These are phyloP conservation scores for Candida endomychidarum DNA, from an alignment of 805 yeast species.

Conservation along the genomic window DNA sequence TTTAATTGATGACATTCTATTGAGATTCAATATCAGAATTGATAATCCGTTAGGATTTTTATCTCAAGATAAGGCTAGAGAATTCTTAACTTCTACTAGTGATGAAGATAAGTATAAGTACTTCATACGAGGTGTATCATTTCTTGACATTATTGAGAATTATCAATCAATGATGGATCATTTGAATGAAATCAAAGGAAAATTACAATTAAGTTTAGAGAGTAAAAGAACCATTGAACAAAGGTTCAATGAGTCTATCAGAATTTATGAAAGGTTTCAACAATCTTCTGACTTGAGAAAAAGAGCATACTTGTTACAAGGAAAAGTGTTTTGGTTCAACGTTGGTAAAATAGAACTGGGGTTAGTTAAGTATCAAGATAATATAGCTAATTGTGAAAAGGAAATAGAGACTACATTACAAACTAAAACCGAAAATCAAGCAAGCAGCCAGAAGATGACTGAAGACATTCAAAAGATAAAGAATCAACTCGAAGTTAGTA, in stretches of 20 bases:
- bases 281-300: slow-evolving; percentile 34
- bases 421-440: not conserved
- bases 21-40: slow-evolving; percentile 71
- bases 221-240: slow-evolving; percentile 25
- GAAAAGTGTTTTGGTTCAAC: slow-evolving; percentile 44
- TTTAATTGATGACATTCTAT: slow-evolving; percentile 67
- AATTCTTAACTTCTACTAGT: slow-evolving; percentile 76
- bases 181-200: slow-evolving; percentile 28
- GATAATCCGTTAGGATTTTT: slow-evolving; percentile 90
- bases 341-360: slow-evolving; percentile 28
- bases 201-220: slow-evolving; percentile 25
- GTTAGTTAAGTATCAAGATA: slow-evolving; percentile 12
- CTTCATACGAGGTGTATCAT: slow-evolving; percentile 78
- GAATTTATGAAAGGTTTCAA: slow-evolving; percentile 33
- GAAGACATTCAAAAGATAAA: not conserved
- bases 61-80: slow-evolving; percentile 92
- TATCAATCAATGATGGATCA: slow-evolving; percentile 35
- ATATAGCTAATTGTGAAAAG: slow-evolving; percentile 14
- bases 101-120: slow-evolving; percentile 69
- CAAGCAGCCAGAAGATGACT: not conserved
- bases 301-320: slow-evolving; percentile 34
- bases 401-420: slow-evolving; percentile 3
- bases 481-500: not conserved
- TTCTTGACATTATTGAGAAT: slow-evolving; percentile 63
- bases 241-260: slow-evolving; percentile 29